Evolutionary conservation across 306 rosid species (phyloP), one percentile per base, ranked within the genome.

Genomic region (Rosa lucieae): DNA sequence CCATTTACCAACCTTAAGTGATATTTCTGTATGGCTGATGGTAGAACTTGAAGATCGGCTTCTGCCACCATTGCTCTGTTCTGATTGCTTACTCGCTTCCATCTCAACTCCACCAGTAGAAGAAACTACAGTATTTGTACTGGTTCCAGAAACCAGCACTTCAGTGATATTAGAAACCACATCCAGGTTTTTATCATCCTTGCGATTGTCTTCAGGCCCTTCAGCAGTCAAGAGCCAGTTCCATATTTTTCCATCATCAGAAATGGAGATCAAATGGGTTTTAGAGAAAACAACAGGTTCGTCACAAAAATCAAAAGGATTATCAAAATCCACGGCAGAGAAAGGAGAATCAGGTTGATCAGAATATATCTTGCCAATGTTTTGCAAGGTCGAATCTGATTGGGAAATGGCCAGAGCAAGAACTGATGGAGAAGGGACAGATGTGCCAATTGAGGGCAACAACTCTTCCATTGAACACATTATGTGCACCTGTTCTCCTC

Each of bases 231-330:
- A 81, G 69, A 93, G 91, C 99, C 99, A 96, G 87, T 86, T 86
- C 99, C 98, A 96, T 79, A 96, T 75, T 86, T 93, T 96, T 44
- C 98, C 99, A 86, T 96, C 99, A 80, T 93, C 98, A 68, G 97
- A 93, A 82, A 93, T 87, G 81, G 98, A 96, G 81, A 96, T 82
- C 92, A 91, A 85, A 81, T 84, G 92, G 26, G 90, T 89, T 83
- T 90, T 89, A 77, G 97, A 89, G 88, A 90, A 81, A 65, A 75
- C 75, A 78, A 56, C 77, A 14, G 88, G 83, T 55, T 89, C 92
- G 43, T 89, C 90, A 78, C 79, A 89, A 67, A 87, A 90, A 82
- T 96, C 94, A 92, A 93, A 93, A 81, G 99, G 96, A 83, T 88
- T 83, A 80, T 90, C 92, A 82, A 91, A 90, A 86, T 93, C 99